phyloP scores from a whole-genome alignment of 305 asterid species.

The Solanum aculeatissimum region DNA sequence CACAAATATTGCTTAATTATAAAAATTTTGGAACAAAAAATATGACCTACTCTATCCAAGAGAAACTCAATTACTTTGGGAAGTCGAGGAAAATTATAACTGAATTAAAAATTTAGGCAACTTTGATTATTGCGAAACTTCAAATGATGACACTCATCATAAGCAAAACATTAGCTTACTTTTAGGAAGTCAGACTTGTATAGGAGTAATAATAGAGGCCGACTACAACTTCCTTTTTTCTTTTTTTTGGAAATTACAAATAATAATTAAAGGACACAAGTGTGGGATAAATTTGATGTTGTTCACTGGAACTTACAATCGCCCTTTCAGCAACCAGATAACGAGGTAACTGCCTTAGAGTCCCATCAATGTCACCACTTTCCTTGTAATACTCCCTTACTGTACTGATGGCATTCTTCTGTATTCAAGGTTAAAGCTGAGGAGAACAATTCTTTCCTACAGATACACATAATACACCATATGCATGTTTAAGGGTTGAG shows the following conservation, averaged over 20 bases:
- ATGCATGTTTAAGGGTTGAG: background rate
- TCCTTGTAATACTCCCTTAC: constrained; percentile 75
- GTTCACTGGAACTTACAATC: constrained; percentile 45
- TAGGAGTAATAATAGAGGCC: background rate
- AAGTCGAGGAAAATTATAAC: background rate
- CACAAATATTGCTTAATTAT: background rate
- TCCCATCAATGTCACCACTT: constrained; percentile 75
- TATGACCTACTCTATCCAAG: background rate
- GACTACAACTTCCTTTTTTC: background rate
- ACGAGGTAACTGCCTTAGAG: constrained; percentile 81
- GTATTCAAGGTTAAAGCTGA: constrained; percentile 49
- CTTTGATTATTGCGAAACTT: background rate
- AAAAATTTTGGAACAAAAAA: background rate
- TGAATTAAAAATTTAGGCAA: background rate
- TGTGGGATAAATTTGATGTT: background rate
- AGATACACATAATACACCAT: background rate
- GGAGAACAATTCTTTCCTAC: constrained; percentile 12
- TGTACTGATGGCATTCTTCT: constrained; percentile 50
- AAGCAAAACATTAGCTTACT: background rate
- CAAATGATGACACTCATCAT: background rate
- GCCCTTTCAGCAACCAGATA: constrained; percentile 89
- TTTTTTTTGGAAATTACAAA: background rate
- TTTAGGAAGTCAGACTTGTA: background rate
- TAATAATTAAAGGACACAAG: background rate
- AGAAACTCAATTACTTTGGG: background rate